Percentiles rank a stretch among this genome's conserved stretches.
Evolutionary conservation across 129 eudicot species (phyloP).

Genomic region (Logfia minima): DNA sequence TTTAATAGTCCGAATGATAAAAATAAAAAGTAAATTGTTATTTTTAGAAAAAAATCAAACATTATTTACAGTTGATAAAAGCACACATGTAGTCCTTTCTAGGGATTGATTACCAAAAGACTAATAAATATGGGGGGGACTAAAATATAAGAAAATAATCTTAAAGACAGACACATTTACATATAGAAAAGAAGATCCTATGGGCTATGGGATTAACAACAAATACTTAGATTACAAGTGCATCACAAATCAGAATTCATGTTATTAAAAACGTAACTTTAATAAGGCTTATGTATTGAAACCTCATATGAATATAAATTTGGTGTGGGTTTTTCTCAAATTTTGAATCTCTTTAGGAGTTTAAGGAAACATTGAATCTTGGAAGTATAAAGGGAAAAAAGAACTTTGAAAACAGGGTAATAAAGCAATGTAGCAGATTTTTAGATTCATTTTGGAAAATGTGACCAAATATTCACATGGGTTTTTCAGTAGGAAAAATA

Average conservation of each 20-base stretch:
- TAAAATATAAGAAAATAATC: neutral
- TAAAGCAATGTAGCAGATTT: neutral
- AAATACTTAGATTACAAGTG: neutral
- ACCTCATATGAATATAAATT: too few relatives aligned
- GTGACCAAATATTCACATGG: slow-evolving; percentile 13
- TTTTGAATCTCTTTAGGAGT: too few relatives aligned
- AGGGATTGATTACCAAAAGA: slow-evolving; percentile 29
- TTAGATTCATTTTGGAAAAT: slow-evolving; percentile 6
- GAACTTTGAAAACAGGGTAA: neutral
- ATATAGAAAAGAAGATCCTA: neutral
- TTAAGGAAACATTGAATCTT: neutral
- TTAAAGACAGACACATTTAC: neutral
- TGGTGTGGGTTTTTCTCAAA: too few relatives aligned
- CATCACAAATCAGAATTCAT: slow-evolving; percentile 14
- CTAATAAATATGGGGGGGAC: neutral
- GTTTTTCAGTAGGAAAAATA: slow-evolving; percentile 7
- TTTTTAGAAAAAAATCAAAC: too few relatives aligned
- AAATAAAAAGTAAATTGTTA: too few relatives aligned
- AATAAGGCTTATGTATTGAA: neutral
- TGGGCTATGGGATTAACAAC: slow-evolving; percentile 13
- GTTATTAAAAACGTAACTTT: neutral
- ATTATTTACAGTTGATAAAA: neutral
- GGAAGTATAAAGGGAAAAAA: neutral
- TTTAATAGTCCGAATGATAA: too few relatives aligned
- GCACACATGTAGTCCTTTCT: slow-evolving; percentile 23